These are phyloP conservation scores for Xerocomellus chrysenteron DNA, from an alignment of 768 basidiomycete species.

Conservation along the genomic window DNA sequence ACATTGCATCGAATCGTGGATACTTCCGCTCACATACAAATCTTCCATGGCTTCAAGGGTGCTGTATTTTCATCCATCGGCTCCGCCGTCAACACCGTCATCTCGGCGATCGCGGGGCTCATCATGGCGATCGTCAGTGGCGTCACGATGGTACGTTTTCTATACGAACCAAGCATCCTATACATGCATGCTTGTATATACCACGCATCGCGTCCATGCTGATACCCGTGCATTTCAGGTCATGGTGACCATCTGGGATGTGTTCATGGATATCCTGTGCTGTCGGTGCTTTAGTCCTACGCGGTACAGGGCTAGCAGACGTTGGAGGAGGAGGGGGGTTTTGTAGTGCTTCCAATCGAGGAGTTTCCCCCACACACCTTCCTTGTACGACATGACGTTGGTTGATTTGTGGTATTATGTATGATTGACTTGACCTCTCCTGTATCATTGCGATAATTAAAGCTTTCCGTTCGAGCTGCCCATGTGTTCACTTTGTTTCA, in stretches of 20 bases:
- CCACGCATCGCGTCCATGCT: background rate
- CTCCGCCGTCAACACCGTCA: conserved; percentile 52
- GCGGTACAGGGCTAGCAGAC: conserved; percentile 12
- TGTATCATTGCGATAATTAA: no score
- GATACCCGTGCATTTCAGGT: conserved; percentile 38
- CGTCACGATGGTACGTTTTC: conserved; percentile 53
- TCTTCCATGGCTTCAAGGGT: conserved; percentile 40
- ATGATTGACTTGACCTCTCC: no score
- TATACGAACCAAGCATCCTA: background rate
- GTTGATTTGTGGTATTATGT: background rate
- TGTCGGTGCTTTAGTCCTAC: conserved; percentile 35
- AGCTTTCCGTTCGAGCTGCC: no score
- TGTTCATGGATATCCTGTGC: conserved; percentile 51
- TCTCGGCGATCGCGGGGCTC: conserved; percentile 57
- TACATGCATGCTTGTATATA: background rate
- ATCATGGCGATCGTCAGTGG: conserved; percentile 51
- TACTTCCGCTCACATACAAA: background rate
- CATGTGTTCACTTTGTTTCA: no score
- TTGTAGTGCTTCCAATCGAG: background rate
- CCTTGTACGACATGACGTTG: background rate
- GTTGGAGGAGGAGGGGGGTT: background rate
- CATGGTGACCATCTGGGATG: conserved; percentile 62
- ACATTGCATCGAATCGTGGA: background rate
- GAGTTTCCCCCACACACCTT: background rate
- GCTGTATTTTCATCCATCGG: conserved; percentile 65